Conservation (phyloP, 306 rosid genomes). For the Castanea crenata region DNA sequence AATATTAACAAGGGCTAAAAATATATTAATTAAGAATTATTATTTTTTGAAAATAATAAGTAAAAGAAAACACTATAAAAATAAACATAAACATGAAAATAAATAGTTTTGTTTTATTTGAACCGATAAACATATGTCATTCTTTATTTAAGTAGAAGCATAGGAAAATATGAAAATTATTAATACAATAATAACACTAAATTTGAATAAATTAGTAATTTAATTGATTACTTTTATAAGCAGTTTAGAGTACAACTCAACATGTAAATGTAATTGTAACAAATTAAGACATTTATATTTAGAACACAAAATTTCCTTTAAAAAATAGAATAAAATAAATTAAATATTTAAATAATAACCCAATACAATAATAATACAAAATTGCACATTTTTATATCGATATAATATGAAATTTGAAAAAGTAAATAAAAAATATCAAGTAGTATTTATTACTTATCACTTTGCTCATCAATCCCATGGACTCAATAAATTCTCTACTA, state of each 20-base stretch:
- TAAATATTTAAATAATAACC: neutral
- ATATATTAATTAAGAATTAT: too few species aligned
- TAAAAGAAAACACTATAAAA: too few species aligned
- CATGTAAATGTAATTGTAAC: neutral
- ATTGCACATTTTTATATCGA: neutral
- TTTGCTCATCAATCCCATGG: slow-evolving; percentile 59
- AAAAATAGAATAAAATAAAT: neutral
- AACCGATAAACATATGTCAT: too few species aligned
- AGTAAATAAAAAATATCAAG: neutral
- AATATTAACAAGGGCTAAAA: too few species aligned
- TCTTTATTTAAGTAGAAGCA: too few species aligned
- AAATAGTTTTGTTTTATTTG: too few species aligned
- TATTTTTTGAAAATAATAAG: too few species aligned
- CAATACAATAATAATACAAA: neutral
- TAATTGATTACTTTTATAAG: neutral
- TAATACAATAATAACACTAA: too few species aligned
- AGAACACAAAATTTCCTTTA: neutral
- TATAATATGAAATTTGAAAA: neutral
- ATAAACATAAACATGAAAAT: too few species aligned
- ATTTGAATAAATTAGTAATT: neutral
- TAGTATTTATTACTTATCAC: neutral
- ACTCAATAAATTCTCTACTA: slow-evolving; percentile 72
- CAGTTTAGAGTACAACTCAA: neutral
- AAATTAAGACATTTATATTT: neutral
- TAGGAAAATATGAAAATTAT: too few species aligned